Base-by-base conservation (phyloP, 2,329 filamentous ascomycete species). In the Fusarium nisikadoi region DNA sequence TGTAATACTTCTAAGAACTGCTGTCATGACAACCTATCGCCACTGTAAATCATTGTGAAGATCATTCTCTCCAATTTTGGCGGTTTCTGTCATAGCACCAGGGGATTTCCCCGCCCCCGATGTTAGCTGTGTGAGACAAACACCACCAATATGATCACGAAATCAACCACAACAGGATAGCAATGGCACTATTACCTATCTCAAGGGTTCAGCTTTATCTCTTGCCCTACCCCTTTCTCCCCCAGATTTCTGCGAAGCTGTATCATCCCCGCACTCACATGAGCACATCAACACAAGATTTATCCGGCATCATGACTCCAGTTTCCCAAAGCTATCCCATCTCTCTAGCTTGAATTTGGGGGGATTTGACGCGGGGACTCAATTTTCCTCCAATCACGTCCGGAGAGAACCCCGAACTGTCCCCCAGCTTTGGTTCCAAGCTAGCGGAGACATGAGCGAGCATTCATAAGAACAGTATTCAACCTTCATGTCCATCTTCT, bases 301-400 rank as follows among this genome's bases (percentile, higher is more conserved):
- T 57, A 53, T 42, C 43, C 60, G 53, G 42, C 50, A 70, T 71
- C 71, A 71, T 73, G 70, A 70, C 71, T 70, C 70, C 65, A 71
- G 70, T 27, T 45, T 55, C 17, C 38, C n/a, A 59, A 57, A 47
- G 33, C 56, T 49, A 38, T 65, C 46, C 54, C 54, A 3, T 29
- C 29, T 54, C 47, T 62, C 46, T 41, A 52, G 54, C 61, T 52
- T 36, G 54, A 70, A 39, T 71, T 77, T 77, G 75, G 75, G 74
- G 75, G 75, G 66, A 68, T 49, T 62, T 38, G 12, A 46, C 31
- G 54, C 64, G 63, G 68, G 50, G 49, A 47, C 58, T 68, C 57
- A 61, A 60, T 71, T 75, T 75, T 74, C 77, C 77, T 78, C 77
- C 77, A 79, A 79, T 79, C 59, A 72, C 39, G 60, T 55, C 47